Percentiles rank a stretch among this genome's conserved stretches.
phyloP scores from a whole-genome alignment of 208 protist species.

The Tetramitus jugosus region DNA sequence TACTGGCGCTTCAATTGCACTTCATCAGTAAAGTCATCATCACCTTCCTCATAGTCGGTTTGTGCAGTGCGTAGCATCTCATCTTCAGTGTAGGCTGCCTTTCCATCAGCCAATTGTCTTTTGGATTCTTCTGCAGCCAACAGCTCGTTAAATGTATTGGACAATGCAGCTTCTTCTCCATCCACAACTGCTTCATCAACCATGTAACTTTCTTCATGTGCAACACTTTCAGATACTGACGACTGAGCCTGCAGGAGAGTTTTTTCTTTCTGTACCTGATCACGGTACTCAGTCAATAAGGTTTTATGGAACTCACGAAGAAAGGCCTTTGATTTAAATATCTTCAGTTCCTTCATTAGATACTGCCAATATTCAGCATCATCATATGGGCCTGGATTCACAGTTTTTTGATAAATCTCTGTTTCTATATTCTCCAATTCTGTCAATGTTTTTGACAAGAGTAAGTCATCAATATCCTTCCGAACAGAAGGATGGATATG shows the following conservation, averaged over 20 bases:
- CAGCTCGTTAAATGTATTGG: no score
- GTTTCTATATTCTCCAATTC: constrained; percentile 30
- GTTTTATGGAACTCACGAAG: constrained; percentile 44
- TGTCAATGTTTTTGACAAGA: constrained; percentile 13
- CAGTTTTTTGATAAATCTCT: constrained; percentile 19
- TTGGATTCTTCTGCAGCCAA: no score
- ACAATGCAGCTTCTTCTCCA: neutral
- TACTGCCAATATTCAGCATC: constrained; percentile 31
- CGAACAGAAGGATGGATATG: constrained; percentile 23
- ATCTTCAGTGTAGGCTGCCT: constrained; percentile 2
- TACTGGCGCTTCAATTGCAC: neutral
- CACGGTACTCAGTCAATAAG: neutral
- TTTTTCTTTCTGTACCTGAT: neutral
- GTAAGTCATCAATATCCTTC: constrained; percentile 20
- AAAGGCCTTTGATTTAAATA: constrained; percentile 44
- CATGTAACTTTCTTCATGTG: no score
- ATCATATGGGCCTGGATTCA: neutral
- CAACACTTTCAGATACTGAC: no score
- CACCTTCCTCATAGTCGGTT: neutral
- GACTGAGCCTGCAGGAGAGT: no score
- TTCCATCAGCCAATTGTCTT: neutral
- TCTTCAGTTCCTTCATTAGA: constrained; percentile 41
- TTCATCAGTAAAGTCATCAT: constrained; percentile 26
- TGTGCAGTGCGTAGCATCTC: neutral
- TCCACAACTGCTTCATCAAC: neutral